Conservation (phyloP, 2,329 filamentous ascomycete genomes). For the Colletotrichum tropicale region DNA sequence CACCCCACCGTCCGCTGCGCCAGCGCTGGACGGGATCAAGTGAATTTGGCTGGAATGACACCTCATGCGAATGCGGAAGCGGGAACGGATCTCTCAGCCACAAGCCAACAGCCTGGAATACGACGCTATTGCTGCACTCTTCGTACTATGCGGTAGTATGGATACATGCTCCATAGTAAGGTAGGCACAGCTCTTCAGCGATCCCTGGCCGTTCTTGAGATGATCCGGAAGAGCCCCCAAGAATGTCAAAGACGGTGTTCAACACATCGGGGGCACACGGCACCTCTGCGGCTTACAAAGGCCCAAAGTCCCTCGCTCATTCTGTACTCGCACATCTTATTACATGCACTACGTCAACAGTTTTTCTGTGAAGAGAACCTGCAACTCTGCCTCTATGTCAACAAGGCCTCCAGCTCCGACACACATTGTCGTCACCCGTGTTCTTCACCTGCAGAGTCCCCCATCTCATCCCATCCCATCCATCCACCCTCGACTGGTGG, state of each 20-base stretch:
- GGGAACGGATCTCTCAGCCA: conserved; percentile 7
- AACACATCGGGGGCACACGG: neutral
- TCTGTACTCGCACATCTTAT: neutral
- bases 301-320: neutral
- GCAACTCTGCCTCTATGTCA: neutral
- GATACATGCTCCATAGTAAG: neutral
- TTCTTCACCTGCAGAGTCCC: neutral
- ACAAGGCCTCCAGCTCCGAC: neutral
- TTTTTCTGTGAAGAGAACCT: neutral
- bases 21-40: neutral
- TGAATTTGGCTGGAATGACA: neutral
- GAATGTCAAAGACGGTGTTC: neutral
- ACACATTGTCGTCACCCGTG: neutral
- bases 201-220: neutral
- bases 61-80: conserved; percentile 12
- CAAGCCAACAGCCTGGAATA: neutral
- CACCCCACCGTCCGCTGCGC: neutral
- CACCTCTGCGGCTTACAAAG: neutral
- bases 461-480: neutral
- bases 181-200: neutral
- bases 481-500: neutral
- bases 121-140: conserved; percentile 15
- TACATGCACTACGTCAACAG: neutral
- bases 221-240: neutral
- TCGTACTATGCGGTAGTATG: neutral